Base-by-base conservation (phyloP, 176 grass and related monocot genomes). In the Canna indica region DNA sequence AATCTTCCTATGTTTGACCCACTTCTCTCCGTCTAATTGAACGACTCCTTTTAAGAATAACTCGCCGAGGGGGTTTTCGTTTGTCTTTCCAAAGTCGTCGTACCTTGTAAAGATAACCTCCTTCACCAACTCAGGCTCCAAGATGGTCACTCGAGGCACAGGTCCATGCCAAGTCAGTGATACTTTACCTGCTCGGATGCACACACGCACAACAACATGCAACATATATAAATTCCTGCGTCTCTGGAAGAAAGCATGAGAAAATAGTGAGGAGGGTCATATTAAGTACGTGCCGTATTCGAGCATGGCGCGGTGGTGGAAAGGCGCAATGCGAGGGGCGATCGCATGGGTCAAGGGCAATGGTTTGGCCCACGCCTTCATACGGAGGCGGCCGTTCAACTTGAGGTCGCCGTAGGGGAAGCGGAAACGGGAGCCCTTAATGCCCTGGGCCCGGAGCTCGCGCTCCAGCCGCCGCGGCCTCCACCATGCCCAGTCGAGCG, bases 131-230 rank as follows among this genome's bases (percentile, higher is more conserved):
- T 84, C 56, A 0, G 88, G 79, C 69, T 95, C 79, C 14, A 63
- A 64, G 31, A 95, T 33, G 45, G 50, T 77, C 17, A 95, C 81
- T 18, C 7, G 58, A 8, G 90, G 86, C 0, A 75, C 9, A 2
- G 90, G 81, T 20, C 90, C 90, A 36, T 80, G 69, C 90, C 90
- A 95, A 12, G 70, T 64, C 52, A 90, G 82, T 44, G 81, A 90
- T 28, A 30, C 50, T 60, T 69, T 82, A n/a, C 83, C 75, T 77
- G 67, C n/a, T n/a, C 29, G 6, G 35, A 61, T 12, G 9, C 15
- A 12, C 1, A 52, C 47, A 52, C 14, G 18, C 18, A 18, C 14
- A 20, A 20, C 2, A 20, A 22, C 15, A 1, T n/a, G n/a, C n/a
- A n/a, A n/a, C n/a, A n/a, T n/a, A 4, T 9, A 9, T 9, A 14